Evolutionary conservation across 1,284 basidiomycete species (phyloP).

Genomic region (Leucoagaricus sp.): DNA sequence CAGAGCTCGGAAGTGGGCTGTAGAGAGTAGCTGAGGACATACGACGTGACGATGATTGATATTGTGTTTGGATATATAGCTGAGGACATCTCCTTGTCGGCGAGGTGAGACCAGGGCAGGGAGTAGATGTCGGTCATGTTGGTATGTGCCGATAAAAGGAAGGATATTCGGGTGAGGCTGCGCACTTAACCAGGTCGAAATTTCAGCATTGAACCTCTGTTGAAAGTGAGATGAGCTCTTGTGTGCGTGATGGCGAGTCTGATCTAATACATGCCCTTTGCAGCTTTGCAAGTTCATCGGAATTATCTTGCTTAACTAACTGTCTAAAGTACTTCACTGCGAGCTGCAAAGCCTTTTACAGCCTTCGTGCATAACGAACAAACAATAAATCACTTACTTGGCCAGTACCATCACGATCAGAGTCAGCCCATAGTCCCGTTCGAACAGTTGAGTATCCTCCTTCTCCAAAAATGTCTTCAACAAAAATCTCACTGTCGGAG

Average conservation of each 20-base stretch:
- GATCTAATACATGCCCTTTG: not conserved
- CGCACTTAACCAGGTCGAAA: not conserved
- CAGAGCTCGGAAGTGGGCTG: not conserved
- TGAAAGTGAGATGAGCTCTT: not conserved
- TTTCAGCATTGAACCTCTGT: not conserved
- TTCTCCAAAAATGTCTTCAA: not conserved
- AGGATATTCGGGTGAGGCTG: conserved; percentile 10
- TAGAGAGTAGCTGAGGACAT: not conserved
- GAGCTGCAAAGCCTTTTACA: conserved; percentile 1
- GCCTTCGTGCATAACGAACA: too few relatives aligned
- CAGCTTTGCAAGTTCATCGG: not conserved
- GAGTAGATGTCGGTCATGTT: not conserved
- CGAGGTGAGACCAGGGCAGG: conserved; percentile 6
- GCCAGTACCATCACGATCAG: too few relatives aligned
- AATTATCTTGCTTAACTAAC: not conserved
- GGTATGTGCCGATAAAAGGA: conserved; percentile 1
- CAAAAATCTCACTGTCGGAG: not conserved
- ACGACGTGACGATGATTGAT: not conserved
- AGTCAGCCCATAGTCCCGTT: not conserved
- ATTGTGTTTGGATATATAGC: not conserved
- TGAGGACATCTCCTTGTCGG: not conserved
- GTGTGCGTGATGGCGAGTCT: not conserved
- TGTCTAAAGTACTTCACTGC: conserved; percentile 1
- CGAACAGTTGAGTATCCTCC: not conserved
- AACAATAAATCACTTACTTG: not conserved